phyloP scores from a whole-genome alignment of 176 grass and related monocot species.

The Themeda triandra region DNA sequence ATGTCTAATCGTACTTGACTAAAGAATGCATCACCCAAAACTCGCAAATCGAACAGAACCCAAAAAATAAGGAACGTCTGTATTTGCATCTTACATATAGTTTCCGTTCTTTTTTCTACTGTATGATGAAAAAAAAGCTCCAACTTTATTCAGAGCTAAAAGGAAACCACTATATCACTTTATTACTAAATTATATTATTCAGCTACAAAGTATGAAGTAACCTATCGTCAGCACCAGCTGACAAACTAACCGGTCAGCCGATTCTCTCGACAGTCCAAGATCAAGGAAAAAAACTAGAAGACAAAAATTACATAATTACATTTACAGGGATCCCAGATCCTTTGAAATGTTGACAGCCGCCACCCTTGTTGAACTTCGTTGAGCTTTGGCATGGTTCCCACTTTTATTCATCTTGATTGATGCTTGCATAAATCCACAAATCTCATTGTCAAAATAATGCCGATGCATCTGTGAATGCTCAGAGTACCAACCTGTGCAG shows the following conservation, averaged over 20 bases:
- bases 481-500: background rate
- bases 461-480: background rate
- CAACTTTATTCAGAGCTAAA: background rate
- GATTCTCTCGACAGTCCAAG: background rate
- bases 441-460: background rate
- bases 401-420: conserved; percentile 12
- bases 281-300: conserved; percentile 9
- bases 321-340: conserved; percentile 31
- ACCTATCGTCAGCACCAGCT: background rate
- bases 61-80: background rate
- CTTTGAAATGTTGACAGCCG: background rate
- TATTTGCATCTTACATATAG: background rate
- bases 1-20: background rate
- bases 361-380: background rate
- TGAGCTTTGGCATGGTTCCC: conserved; percentile 9
- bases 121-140: background rate
- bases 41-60: background rate
- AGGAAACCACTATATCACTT: background rate
- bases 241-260: background rate
- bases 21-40: background rate
- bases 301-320: conserved; percentile 46
- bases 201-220: conserved; percentile 20
- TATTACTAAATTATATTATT: conserved; percentile 25
- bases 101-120: background rate
- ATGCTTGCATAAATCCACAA: background rate